These are phyloP conservation scores for Tuber indicum DNA, from an alignment of 495 filamentous ascomycete genomes.

Conservation along the genomic window DNA sequence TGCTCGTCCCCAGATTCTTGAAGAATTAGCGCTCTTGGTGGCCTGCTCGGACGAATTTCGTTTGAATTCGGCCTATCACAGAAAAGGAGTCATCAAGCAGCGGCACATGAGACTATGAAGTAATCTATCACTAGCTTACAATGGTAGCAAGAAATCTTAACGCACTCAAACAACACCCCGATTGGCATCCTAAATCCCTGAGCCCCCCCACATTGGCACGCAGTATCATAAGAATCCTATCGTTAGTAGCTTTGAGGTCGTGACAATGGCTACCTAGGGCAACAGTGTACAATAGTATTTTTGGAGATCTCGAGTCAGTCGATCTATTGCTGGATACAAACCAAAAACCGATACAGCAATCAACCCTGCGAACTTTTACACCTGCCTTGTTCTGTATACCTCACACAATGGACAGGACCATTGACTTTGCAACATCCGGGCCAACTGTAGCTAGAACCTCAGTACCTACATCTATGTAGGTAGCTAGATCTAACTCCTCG, in stretches of 20 bases:
- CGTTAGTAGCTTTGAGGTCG: neutral
- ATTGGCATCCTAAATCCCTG: neutral
- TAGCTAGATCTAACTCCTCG: neutral
- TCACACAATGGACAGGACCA: slow-evolving; percentile 35
- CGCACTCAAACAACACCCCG: neutral
- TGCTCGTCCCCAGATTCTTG: neutral
- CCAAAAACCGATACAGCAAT: neutral
- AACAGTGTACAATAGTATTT: neutral
- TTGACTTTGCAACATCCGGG: slow-evolving; percentile 55
- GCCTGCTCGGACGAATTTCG: neutral
- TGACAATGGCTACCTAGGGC: neutral
- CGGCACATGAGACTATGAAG: neutral
- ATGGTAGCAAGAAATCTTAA: neutral
- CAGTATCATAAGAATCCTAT: neutral
- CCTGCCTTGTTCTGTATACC: neutral
- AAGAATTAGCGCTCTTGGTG: neutral
- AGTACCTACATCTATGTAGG: slow-evolving; percentile 40
- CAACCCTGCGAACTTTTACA: neutral
- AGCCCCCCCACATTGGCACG: neutral
- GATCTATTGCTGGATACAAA: neutral
- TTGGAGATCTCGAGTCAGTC: neutral
- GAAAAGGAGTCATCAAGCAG: neutral
- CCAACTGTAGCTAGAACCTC: slow-evolving; percentile 75
- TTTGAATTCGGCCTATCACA: neutral
- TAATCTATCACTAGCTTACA: neutral